Base-by-base conservation (phyloP, 106 monocot genomes). In the Acorus calamus region DNA sequence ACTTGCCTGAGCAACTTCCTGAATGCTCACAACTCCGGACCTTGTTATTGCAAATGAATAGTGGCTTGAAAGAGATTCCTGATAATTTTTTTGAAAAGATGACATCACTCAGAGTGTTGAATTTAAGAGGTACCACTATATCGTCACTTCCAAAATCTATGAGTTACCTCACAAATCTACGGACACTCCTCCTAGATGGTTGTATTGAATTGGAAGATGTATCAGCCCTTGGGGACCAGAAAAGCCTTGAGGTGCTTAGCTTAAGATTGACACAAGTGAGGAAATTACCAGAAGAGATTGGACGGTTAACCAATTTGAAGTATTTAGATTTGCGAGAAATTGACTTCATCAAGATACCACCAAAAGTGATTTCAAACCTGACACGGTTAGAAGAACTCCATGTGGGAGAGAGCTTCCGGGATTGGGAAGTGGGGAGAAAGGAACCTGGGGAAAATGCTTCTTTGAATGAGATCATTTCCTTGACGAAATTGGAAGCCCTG, bases 91-190 rank as follows among this genome's bases (percentile, higher is more conserved):
- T 77, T 61, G 5, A 7, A 42, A 8, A 14, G 2, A 77, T 77
- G 76, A 42, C 59, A 47, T 46, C 69, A n/a, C 55, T 71, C 11
- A 11, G 51, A 43, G 71, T 77, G 65, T 46, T 77, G 2, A 71
- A 77, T 65, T 57, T 77, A 42, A 71, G 76, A 44, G 45, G 71
- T 5, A 70, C 65, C 3, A 41, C 45, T 53, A 64, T 77, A 5
- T 13, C 41, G 14, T 64, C 65, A 57, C 66, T 71, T 44, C 76
- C 76, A 53, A 41, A 57, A 14, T 77, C 76, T 11, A 42, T 77
- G n/a, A 49, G 12, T 42, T n/a, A 10, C 48, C 66, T 77, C 46
- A 69, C 7, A 10, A 71, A 77, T 60, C 69, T 77, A 3, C 53
- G 64, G 9, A 53, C 48, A 11, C 66, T 77, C 42, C 47, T 50